Evolutionary conservation across 2,329 filamentous ascomycete species (phyloP), one percentile per base, ranked within the genome.

Genomic region (Ustilaginoidea virens): DNA sequence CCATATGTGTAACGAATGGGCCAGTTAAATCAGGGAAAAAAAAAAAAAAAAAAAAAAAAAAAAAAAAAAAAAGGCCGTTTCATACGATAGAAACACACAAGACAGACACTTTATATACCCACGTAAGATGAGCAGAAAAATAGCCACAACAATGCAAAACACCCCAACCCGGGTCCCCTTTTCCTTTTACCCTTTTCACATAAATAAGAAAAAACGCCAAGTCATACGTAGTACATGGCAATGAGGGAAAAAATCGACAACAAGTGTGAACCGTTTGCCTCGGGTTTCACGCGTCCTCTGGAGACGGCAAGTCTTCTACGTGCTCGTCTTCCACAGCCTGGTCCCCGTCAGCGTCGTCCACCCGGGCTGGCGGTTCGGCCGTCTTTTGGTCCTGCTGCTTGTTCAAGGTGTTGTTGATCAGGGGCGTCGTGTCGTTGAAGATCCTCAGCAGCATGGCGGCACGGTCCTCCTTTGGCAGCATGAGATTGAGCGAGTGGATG

Each of bases 391-490:
- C 38, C 33, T 55, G 48, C 33, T 66, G 49, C 47, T 66, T 63
- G 44, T 66, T 59, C 23, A 69, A 53, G 11, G 60, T 63, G 40
- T 69, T 69, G 49, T 90, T 92, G 37, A 92, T 68, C 27, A 93
- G 64, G 4, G 82, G 82, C 0, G 80, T 78, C 17, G 78, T 78
- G 42, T 96, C 87, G 48, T 94, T 92, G 59, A 78, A 98, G 35
- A 98, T 64, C 14, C 90, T 69, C 38, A 96, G 63, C 41, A 96
- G 60, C 82, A 96, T 92, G 1, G 90, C 90, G 15, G 74, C 77
- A 11, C 90, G 73, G 40, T 98, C 90, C 52, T 98, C 90, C 61
- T 98, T 98, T 28, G 90, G 87, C 46, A 98, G 64, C 90, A 98
- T 98, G 30, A 98, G 69, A 52, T 98, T 98, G 34, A 96, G 65